Evolutionary conservation across 768 basidiomycete genomes (phyloP), one percentile per base, ranked within the genome.

Genomic region (Exsudoporus frostii): DNA sequence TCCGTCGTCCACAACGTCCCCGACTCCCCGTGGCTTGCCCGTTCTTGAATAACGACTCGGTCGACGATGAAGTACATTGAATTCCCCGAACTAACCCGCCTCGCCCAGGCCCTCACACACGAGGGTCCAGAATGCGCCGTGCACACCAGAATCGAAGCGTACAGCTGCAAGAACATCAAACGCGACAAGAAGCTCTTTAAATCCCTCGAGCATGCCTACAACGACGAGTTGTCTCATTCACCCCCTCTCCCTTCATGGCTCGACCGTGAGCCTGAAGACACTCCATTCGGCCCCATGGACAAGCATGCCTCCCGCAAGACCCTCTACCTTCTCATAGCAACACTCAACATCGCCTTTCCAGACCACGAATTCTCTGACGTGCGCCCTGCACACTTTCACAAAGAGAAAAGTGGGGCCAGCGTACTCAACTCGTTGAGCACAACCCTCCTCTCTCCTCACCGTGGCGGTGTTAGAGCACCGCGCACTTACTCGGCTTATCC

Each of bases 331-430:
- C 88, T 98, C 68, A 97, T 98, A 64, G 90, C 92, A 30, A 93
- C 94, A 3, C 86, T 99, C 64, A 99, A 99, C 76, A 84, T 92
- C 64, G 95, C 96, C 7, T 99, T 95, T 67, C 96, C 96, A 2
- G 96, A 98, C 80, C 82, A 98, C 74, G 95, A 98, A 66, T 99
- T 98, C 76, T 90, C 91, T 7, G 88, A 91, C 68, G 88, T 97
- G 47, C 83, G 88, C 25, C 90, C 94, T 0, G 86, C 86, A 10
- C 88, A 96, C 62, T 99, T 99, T 72, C 84, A 81, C 66, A 86
- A 86, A 53, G 92, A 95, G 70, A 80, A 81, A 70, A 85, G 76
- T 36, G 79, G 79, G 30, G 88, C 90, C 4, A 79, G 73, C 68
- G 90, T 96, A 39, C 83, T 96, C 53, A 88, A 90, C 64, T 82